phyloP scores from a whole-genome alignment of 345 rosid species.

The Gossypium thurberi region DNA sequence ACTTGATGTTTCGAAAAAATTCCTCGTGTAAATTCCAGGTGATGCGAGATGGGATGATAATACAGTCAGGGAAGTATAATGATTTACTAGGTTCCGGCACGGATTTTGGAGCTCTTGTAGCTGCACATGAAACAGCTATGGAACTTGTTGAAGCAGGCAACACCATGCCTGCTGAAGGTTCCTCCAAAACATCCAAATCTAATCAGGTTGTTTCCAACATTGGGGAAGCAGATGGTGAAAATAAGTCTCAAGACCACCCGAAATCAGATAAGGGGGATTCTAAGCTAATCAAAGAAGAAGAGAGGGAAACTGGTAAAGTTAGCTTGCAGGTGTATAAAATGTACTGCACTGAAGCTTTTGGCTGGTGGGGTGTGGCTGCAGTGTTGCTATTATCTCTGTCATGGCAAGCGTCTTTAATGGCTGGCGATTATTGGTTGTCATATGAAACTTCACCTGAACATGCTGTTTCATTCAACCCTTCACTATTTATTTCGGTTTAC shows the following conservation, averaged over 20 bases:
- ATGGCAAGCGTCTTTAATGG: slow-evolving; percentile 82
- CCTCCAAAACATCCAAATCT: slow-evolving; percentile 34
- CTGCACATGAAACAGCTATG: slow-evolving; percentile 83
- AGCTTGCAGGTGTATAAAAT: slow-evolving; percentile 61
- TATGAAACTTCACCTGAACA: slow-evolving; percentile 67
- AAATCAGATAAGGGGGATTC: slow-evolving; percentile 44
- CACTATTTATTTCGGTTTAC: slow-evolving; percentile 56
- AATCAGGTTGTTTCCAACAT: slow-evolving; percentile 25
- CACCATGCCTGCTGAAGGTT: slow-evolving; percentile 20
- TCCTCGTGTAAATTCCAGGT: slow-evolving; percentile 39
- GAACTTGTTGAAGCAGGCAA: slow-evolving; percentile 65
- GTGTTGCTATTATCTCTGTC: slow-evolving; percentile 53
- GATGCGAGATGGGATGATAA: slow-evolving; percentile 85
- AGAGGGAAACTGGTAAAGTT: slow-evolving; percentile 74
- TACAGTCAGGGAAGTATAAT: slow-evolving; percentile 76
- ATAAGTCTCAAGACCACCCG: slow-evolving; percentile 34
- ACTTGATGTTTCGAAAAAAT: background rate
- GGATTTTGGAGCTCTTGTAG: slow-evolving; percentile 75
- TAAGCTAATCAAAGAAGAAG: slow-evolving; percentile 79
- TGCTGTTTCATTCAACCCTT: slow-evolving; percentile 42
- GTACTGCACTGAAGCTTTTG: slow-evolving; percentile 78
- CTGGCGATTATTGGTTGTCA: slow-evolving; percentile 89
- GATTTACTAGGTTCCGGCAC: slow-evolving; percentile 45
- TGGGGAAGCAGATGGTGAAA: slow-evolving; percentile 47
- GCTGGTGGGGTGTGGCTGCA: slow-evolving; percentile 74